Conservation (phyloP, 345 rosid species). For the Heritiera fomes region DNA sequence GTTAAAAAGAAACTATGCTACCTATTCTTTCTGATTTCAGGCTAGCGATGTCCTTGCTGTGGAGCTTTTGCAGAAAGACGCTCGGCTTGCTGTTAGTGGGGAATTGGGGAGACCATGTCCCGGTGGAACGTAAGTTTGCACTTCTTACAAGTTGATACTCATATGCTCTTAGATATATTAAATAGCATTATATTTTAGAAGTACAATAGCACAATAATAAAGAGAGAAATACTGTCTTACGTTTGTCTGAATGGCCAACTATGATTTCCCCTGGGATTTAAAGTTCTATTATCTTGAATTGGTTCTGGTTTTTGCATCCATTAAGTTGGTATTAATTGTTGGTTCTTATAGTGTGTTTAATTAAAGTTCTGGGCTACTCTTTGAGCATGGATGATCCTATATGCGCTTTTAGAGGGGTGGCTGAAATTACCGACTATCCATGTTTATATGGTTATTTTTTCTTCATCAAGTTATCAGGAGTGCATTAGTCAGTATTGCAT, state of each 20-base stretch:
- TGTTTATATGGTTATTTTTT: not conserved
- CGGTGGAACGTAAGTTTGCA: slow-evolving; percentile 74
- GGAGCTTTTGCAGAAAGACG: slow-evolving; percentile 96
- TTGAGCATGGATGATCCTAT: not conserved
- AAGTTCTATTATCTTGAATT: not conserved
- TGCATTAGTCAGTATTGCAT: not conserved
- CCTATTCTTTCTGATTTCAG: slow-evolving; percentile 41
- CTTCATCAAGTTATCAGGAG: not conserved
- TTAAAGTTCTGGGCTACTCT: not conserved
- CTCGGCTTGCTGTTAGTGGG: slow-evolving; percentile 81
- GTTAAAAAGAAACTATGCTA: slow-evolving; percentile 18
- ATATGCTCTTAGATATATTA: slow-evolving; percentile 1
- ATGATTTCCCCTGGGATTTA: slow-evolving; percentile 7
- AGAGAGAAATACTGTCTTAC: not conserved
- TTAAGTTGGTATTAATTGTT: not conserved
- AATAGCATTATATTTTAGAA: not conserved
- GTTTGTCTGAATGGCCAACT: slow-evolving; percentile 1
- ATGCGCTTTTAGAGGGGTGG: not conserved
- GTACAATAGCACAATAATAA: slow-evolving; percentile 12
- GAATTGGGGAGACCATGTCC: slow-evolving; percentile 86
- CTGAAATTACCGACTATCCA: not conserved
- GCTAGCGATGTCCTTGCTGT: slow-evolving; percentile 98
- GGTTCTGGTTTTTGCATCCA: not conserved
- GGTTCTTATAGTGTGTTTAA: not conserved
- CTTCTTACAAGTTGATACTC: not conserved